A percentile compares a stretch with the other conserved stretches of the same genome.
Conservation (phyloP, 352 stramenopile genomes). For the Globisporangium carolinianum region DNA sequence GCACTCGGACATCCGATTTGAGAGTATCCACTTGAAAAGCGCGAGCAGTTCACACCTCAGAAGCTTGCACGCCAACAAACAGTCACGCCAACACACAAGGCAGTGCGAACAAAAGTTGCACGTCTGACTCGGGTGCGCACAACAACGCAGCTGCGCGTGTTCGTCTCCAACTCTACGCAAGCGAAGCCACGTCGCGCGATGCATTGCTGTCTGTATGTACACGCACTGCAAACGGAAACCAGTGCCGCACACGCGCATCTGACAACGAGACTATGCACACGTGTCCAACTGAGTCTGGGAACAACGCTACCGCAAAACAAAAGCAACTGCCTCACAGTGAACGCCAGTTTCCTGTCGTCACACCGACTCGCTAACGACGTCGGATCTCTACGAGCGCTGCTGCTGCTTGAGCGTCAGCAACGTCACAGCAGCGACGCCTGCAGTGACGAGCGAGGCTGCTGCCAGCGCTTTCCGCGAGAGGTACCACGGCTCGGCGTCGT, state of each 20-base stretch:
- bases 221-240: constrained; percentile 1
- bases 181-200: background rate
- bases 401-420: constrained; percentile 59
- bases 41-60: too few relatives aligned
- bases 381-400: constrained; percentile 12
- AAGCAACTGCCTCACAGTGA: background rate
- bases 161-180: background rate
- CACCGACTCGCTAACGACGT: too few relatives aligned
- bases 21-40: background rate
- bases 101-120: constrained; percentile 1
- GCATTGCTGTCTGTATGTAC: background rate
- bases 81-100: constrained; percentile 5
- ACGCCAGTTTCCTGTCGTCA: too few relatives aligned
- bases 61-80: too few relatives aligned
- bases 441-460: constrained; percentile 62
- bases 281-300: background rate
- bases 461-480: constrained; percentile 48
- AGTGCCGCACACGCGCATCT: background rate
- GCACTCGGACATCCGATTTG: background rate
- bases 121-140: constrained; percentile 1
- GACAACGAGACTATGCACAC: constrained; percentile 7
- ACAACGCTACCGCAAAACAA: constrained; percentile 5
- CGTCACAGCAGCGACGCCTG: constrained; percentile 53
- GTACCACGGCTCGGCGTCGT: constrained; percentile 43
- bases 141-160: constrained; percentile 7